Percentiles rank a stretch among this genome's conserved stretches.
Conservation (phyloP, 768 basidiomycete genomes). For the Tubosaeta sp. region DNA sequence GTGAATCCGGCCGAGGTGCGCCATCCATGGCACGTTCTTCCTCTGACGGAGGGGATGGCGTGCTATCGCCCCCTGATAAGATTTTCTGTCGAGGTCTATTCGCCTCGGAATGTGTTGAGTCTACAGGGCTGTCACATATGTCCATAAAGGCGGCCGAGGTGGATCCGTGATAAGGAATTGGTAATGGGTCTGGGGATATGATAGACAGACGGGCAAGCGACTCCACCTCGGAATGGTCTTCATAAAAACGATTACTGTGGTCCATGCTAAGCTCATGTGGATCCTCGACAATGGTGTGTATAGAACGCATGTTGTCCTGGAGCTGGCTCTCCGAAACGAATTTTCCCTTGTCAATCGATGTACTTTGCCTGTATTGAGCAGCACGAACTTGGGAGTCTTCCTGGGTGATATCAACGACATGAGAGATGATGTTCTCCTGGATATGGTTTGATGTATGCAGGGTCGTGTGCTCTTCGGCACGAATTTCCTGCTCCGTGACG, state of each 20-base stretch:
- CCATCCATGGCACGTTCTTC: conserved; percentile 31
- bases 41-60: conserved; percentile 30
- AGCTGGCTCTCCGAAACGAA: conserved; percentile 13
- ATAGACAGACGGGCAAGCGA: conserved; percentile 26
- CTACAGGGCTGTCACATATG: conserved; percentile 33
- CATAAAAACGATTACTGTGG: conserved; percentile 13
- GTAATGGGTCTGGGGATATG: conserved; percentile 40
- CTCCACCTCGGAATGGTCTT: conserved; percentile 22
- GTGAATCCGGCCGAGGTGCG: conserved; percentile 30
- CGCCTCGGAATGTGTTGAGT: conserved; percentile 9
- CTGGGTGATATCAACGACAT: conserved; percentile 1
- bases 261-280: conserved; percentile 19
- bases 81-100: conserved; percentile 14
- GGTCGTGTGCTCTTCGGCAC: conserved; percentile 16
- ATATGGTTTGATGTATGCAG: conserved; percentile 8
- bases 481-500: conserved; percentile 10
- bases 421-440: conserved; percentile 15
- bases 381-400: conserved; percentile 13
- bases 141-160: conserved; percentile 28
- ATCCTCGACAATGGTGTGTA: conserved; percentile 28
- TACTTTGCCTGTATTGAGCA: conserved; percentile 9
- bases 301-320: conserved; percentile 26
- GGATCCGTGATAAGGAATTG: conserved; percentile 42
- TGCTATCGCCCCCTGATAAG: conserved; percentile 16
- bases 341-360: conserved; percentile 15